phyloP scores from a whole-genome alignment of 192 early-diverging fungal genomes.

The Entophlyctis helioformis region DNA sequence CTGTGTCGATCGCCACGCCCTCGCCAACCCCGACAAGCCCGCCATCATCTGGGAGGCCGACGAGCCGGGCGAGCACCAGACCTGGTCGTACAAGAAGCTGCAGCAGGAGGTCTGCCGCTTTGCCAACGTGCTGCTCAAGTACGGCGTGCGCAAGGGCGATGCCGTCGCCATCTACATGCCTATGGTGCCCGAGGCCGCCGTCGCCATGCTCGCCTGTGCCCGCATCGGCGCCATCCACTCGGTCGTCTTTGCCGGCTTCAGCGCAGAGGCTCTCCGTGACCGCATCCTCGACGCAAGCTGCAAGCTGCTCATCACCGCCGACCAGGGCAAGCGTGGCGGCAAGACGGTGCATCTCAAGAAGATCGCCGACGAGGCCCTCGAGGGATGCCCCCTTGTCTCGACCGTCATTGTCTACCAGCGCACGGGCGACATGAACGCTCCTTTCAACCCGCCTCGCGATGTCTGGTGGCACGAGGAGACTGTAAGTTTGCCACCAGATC shows the following conservation, averaged over 20 bases:
- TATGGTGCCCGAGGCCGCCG: constrained; percentile 83
- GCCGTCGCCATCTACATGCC: constrained; percentile 96
- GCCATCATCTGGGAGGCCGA: constrained; percentile 85
- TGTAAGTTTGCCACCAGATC: too few relatives aligned
- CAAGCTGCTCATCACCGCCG: constrained; percentile 79
- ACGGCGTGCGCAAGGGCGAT: constrained; percentile 84
- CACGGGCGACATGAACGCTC: constrained; percentile 67
- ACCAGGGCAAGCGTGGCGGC: constrained; percentile 87
- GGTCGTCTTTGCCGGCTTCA: constrained; percentile 97
- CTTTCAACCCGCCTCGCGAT: constrained; percentile 65
- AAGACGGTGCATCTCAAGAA: constrained; percentile 81
- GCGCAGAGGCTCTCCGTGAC: constrained; percentile 81
- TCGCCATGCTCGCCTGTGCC: constrained; percentile 91
- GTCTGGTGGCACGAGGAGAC: constrained; percentile 94
- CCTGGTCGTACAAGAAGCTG: constrained; percentile 75
- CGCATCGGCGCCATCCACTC: constrained; percentile 79
- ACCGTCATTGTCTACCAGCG: constrained; percentile 82
- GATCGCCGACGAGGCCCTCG: constrained; percentile 85
- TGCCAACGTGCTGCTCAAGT: constrained; percentile 73
- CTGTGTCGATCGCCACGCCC: constrained; percentile 90
- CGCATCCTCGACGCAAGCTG: constrained; percentile 76
- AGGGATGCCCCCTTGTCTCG: constrained; percentile 44
- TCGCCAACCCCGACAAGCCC: constrained; percentile 56
- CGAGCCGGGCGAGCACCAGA: constrained; percentile 55
- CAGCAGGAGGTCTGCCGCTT: constrained; percentile 71